These are phyloP conservation scores for Verbena officinalis DNA, from an alignment of 257 asterid species.

Conservation along the genomic window DNA sequence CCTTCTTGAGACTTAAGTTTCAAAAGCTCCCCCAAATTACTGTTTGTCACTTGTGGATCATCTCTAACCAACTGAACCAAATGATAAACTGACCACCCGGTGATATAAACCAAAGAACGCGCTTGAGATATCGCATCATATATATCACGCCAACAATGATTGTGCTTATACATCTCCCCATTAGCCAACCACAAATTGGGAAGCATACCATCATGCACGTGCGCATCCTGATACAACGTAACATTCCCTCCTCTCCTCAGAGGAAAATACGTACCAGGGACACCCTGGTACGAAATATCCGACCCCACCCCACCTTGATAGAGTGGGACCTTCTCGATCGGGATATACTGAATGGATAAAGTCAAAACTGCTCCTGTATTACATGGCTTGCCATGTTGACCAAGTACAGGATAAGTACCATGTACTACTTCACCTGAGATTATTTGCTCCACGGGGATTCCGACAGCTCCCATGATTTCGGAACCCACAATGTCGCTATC, in stretches of 20 bases:
- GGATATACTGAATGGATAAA: conserved; percentile 70
- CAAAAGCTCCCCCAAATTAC: conserved; percentile 76
- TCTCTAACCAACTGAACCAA: conserved; percentile 77
- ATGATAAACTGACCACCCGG: conserved; percentile 95
- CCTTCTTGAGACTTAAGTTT: conserved; percentile 91
- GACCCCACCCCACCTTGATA: conserved; percentile 83
- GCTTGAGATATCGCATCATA: conserved; percentile 71
- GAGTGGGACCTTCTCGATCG: conserved; percentile 54
- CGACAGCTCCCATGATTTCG: conserved; percentile 82
- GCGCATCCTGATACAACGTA: conserved; percentile 88
- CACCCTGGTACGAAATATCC: conserved; percentile 55
- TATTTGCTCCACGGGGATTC: conserved; percentile 68
- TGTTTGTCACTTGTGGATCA: conserved; percentile 38
- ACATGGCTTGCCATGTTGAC: conserved; percentile 61
- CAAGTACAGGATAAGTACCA: conserved; percentile 68
- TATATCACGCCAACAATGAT: conserved; percentile 82
- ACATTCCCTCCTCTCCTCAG: conserved; percentile 71
- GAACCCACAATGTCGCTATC: conserved; percentile 88
- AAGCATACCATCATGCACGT: conserved; percentile 52
- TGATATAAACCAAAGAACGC: conserved; percentile 70
- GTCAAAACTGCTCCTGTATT: conserved; percentile 64
- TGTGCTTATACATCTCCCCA: conserved; percentile 50
- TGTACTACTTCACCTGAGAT: conserved; percentile 46
- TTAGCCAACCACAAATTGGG: conserved; percentile 55
- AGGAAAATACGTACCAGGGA: conserved; percentile 83